These are phyloP conservation scores for Populus hybrid DNA, from an alignment of 441 rosid species.

Conservation along the genomic window DNA sequence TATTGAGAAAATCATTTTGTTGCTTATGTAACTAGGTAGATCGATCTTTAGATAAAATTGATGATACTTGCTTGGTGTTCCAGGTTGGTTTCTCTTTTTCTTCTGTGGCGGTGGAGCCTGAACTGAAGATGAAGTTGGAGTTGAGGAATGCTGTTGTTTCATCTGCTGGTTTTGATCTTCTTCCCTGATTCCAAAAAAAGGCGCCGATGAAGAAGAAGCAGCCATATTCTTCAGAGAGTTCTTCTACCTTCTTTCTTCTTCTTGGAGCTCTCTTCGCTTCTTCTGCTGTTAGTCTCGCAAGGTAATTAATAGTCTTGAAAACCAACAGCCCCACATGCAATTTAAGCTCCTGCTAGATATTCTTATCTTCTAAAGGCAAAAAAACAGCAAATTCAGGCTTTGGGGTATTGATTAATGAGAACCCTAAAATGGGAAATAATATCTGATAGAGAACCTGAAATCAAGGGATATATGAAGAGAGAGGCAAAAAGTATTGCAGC, in stretches of 20 bases:
- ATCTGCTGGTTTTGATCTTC: slow-evolving; percentile 59
- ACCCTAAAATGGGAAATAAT: slow-evolving; percentile 16
- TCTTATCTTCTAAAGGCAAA: slow-evolving; percentile 32
- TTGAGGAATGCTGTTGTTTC: slow-evolving; percentile 53
- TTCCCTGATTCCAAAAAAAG: slow-evolving; percentile 67
- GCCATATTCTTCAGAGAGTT: slow-evolving; percentile 44
- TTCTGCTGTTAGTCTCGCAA: slow-evolving; percentile 3
- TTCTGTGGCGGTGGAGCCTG: slow-evolving; percentile 47
- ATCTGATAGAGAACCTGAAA: slow-evolving; percentile 21
- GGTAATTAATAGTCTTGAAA: slow-evolving; percentile 25
- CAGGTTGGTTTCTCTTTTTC: slow-evolving; percentile 86
- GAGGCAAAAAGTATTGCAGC: slow-evolving; percentile 1
- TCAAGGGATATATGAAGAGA: slow-evolving; percentile 21
- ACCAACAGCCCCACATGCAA: slow-evolving; percentile 37
- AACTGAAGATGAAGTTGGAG: slow-evolving; percentile 47
- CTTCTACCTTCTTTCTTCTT: neutral
- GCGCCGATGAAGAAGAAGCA: slow-evolving; percentile 65
- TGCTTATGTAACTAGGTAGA: neutral
- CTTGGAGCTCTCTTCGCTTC: neutral
- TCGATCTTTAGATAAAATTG: slow-evolving; percentile 18
- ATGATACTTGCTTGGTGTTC: slow-evolving; percentile 77
- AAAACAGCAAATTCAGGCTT: slow-evolving; percentile 26
- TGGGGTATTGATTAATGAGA: slow-evolving; percentile 20
- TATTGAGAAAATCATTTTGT: neutral
- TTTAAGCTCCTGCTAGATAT: slow-evolving; percentile 34